Percentiles rank a stretch among this genome's conserved stretches.
Conservation (phyloP, 345 rosid species). For the Orychophragmus violaceus region DNA sequence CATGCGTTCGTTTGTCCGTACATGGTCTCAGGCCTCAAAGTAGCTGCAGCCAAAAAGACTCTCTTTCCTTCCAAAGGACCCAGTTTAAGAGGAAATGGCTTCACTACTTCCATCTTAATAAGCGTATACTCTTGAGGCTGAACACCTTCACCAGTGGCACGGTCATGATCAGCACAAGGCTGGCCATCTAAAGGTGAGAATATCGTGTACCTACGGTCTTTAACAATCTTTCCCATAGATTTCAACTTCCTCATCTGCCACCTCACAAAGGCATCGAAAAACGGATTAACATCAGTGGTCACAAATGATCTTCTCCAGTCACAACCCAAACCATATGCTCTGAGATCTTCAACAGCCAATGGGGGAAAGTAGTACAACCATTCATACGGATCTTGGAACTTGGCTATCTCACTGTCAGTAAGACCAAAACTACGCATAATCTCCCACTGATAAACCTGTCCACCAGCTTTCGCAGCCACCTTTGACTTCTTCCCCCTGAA, state of each 20-base stretch:
- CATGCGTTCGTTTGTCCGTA: slow-evolving; percentile 96
- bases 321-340: slow-evolving; percentile 81
- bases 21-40: slow-evolving; percentile 97
- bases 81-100: slow-evolving; percentile 64
- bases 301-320: slow-evolving; percentile 94
- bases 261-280: slow-evolving; percentile 68
- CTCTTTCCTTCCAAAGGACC: slow-evolving; percentile 62
- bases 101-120: slow-evolving; percentile 76
- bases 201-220: slow-evolving; percentile 72
- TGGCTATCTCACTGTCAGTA: slow-evolving; percentile 55
- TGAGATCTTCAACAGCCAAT: slow-evolving; percentile 64
- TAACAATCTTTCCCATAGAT: slow-evolving; percentile 80
- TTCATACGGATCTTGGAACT: slow-evolving; percentile 65
- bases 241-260: slow-evolving; percentile 95
- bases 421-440: slow-evolving; percentile 93
- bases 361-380: slow-evolving; percentile 86
- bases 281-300: slow-evolving; percentile 75
- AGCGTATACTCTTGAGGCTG: slow-evolving; percentile 94
- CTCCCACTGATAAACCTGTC: slow-evolving; percentile 84
- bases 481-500: slow-evolving; percentile 87
- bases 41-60: slow-evolving; percentile 80
- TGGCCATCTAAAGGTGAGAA: slow-evolving; percentile 93
- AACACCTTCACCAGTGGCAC: slow-evolving; percentile 92
- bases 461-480: slow-evolving; percentile 77
- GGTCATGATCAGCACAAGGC: slow-evolving; percentile 95